These are phyloP conservation scores for Datura wrightii DNA, from an alignment of 257 asterid species.

Conservation along the genomic window DNA sequence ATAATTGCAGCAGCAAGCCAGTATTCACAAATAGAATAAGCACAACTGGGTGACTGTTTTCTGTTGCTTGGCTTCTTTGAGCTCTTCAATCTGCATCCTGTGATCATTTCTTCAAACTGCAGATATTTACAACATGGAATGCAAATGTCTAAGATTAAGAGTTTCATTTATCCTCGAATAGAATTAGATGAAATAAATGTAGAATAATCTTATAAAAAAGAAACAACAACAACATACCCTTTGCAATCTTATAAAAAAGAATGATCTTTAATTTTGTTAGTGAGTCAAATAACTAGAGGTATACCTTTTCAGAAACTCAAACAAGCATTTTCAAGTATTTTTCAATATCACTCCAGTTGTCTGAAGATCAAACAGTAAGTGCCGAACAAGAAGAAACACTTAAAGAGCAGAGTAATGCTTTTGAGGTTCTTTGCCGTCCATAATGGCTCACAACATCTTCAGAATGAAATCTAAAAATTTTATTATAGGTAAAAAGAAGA, in stretches of 20 bases:
- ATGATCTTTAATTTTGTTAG: not conserved
- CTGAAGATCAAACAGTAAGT: constrained; percentile 14
- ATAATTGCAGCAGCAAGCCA: not conserved
- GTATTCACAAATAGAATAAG: not conserved
- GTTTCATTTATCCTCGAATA: not conserved
- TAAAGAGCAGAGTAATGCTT: constrained; percentile 19
- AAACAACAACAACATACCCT: no score
- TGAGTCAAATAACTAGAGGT: not conserved
- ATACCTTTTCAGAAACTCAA: not conserved
- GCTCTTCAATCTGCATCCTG: constrained; percentile 2
- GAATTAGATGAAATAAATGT: constrained; percentile 17
- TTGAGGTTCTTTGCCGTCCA: not conserved
- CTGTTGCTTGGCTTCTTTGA: constrained; percentile 16
- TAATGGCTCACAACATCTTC: constrained; percentile 2
- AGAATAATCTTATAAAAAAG: not conserved
- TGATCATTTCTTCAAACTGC: constrained; percentile 10
- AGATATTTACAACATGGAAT: not conserved
- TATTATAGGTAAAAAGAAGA: not conserved
- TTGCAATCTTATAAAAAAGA: not conserved
- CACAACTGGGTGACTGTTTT: not conserved
- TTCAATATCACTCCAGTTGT: not conserved
- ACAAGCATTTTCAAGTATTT: not conserved
- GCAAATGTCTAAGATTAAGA: constrained; percentile 1
- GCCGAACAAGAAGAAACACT: not conserved
- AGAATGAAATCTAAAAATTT: constrained; percentile 1